These are phyloP conservation scores for Teratosphaeria gauchensis DNA, from an alignment of 2,329 filamentous ascomycete species.

Conservation along the genomic window DNA sequence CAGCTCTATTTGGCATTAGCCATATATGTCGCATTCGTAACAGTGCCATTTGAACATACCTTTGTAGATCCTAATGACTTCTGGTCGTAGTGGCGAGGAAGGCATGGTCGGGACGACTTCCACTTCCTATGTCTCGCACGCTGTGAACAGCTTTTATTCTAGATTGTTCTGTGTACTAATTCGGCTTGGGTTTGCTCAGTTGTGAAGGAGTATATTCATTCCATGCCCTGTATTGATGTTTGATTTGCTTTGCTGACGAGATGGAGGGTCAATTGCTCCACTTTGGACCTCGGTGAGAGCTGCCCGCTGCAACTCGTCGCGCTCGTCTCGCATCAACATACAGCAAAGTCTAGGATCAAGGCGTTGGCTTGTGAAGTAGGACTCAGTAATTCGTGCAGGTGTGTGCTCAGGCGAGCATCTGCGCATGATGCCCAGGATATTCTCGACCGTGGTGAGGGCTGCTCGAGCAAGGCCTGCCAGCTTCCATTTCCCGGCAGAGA, in stretches of 20 bases:
- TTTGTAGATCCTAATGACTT: constrained; percentile 86
- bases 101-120: constrained; percentile 11
- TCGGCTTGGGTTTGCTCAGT: neutral
- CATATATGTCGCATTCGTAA: neutral
- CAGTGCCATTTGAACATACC: constrained; percentile 38
- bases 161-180: neutral
- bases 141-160: neutral
- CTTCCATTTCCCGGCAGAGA: neutral
- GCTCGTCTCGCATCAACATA: neutral
- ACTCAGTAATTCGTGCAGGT: neutral
- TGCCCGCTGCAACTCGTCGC: neutral
- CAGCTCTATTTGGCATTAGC: constrained; percentile 55
- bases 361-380: neutral
- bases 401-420: neutral
- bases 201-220: neutral
- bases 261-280: neutral
- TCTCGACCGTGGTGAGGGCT: neutral
- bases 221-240: no score
- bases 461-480: neutral
- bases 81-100: constrained; percentile 50
- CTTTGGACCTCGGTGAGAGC: neutral
- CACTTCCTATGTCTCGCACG: neutral
- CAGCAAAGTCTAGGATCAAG: neutral
- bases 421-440: neutral
- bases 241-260: neutral